A percentile compares a stretch with the other conserved stretches of the same genome.
phyloP scores from a whole-genome alignment of 441 rosid species.

The Corymbia citriodora region DNA sequence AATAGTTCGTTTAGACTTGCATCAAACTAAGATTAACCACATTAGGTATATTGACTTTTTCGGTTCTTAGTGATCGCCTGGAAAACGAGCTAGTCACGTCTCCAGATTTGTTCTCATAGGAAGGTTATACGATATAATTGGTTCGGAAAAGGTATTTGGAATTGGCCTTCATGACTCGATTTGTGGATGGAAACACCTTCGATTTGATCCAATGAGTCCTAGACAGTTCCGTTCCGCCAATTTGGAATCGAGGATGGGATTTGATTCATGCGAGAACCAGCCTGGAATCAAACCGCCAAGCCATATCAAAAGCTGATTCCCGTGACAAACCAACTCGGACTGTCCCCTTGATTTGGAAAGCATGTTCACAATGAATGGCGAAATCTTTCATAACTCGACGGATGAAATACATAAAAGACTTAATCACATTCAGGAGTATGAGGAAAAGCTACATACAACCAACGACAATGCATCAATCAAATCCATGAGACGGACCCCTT shows the following conservation, averaged over 20 bases:
- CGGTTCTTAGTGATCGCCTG: background rate
- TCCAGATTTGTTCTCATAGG: background rate
- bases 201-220: background rate
- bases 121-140: background rate
- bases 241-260: background rate
- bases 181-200: background rate
- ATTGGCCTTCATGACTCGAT: background rate
- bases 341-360: background rate
- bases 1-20: background rate
- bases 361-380: background rate
- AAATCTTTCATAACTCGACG: background rate
- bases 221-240: background rate
- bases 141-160: background rate
- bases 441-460: background rate
- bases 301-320: background rate
- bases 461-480: background rate
- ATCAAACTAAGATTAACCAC: background rate
- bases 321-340: background rate
- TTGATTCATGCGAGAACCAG: background rate
- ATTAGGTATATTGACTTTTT: background rate
- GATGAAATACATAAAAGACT: background rate
- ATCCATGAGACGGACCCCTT: background rate
- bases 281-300: background rate
- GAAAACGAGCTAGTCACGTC: background rate
- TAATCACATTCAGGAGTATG: background rate